Conservation (phyloP, 306 rosid genomes). For the Ammopiptanthus mongolicus region DNA sequence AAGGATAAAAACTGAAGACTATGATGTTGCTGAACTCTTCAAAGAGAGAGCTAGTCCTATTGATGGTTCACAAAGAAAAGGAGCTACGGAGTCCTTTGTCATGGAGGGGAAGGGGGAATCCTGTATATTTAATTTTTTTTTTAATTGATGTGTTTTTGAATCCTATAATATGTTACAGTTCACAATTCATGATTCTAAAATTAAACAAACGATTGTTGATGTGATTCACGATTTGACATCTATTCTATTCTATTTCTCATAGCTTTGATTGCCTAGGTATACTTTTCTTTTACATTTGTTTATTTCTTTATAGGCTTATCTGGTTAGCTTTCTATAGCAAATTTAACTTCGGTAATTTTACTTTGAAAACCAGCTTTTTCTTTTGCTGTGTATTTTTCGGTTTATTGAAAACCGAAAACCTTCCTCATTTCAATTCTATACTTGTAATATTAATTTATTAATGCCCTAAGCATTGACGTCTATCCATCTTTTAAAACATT, state of each 20-base stretch:
- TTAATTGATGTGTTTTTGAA: neutral
- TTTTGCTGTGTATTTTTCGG: neutral
- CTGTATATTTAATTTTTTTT: too few relatives aligned
- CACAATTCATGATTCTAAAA: neutral
- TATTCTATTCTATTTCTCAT: neutral
- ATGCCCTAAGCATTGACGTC: neutral
- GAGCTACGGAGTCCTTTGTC: neutral
- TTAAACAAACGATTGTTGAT: neutral
- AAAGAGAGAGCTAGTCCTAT: neutral
- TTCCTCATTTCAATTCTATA: neutral
- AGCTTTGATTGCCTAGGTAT: neutral
- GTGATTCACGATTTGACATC: neutral
- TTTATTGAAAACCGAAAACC: neutral
- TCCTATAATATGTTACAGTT: neutral
- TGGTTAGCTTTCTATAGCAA: neutral
- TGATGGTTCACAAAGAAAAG: neutral
- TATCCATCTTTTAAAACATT: conserved; percentile 5
- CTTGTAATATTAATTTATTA: neutral
- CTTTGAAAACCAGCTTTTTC: neutral
- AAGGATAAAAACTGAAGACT: neutral
- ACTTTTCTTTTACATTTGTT: neutral
- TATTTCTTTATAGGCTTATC: neutral
- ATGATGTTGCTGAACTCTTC: neutral
- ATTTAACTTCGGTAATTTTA: neutral
- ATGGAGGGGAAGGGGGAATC: neutral